Base-by-base conservation (phyloP, 441 rosid species). In the Brassica hybrid region DNA sequence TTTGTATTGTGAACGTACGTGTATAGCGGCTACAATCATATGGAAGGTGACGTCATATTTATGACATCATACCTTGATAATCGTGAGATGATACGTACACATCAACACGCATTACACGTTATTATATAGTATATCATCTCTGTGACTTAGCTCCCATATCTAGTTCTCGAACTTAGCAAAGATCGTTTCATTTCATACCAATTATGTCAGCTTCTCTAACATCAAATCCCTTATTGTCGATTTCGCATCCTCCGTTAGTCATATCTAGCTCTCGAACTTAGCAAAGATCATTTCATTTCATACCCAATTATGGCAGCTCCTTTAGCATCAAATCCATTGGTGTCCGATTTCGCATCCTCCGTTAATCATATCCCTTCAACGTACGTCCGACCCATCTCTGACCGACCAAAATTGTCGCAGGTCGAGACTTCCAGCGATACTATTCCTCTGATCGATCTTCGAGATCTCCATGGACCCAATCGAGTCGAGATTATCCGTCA, bases 401-500 rank as follows among this genome's bases (percentile, higher is more conserved):
- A 88, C 76, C 91, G 90, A 36, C 92, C 90, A 0, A 84, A 86
- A 68, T 81, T 88, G 79, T 36, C 85, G 0, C 83, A 78, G 3
- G 84, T 85, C 10, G 62, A 72, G 7, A 27, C 45, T 5, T 81
- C 84, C 2, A 83, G 81, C 8, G 80, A 16, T 56, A 69, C 88
- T n/a, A 83, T 93, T 65, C 89, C 94, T 27, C 71, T 89, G 1
- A 86, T 93, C 10, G 94, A 91, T 60, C 84, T 93, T 13, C 71
- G n/a, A 6, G 86, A 74, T 6, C 88, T 91, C 25, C 10, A 72
- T 9, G 90, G 94, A 9, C 81, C 90, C 13, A 23, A 79, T 66
- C 89, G 66, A 21, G 25, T 74, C 13, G 45, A 69, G 2, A 21
- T 86, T 25, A 17, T 91, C 38, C 6, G 62, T 10, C 86, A 84